Evolutionary conservation across 2,329 filamentous ascomycete species (phyloP), one percentile per base, ranked within the genome.

Genomic region (Fusarium sp.): DNA sequence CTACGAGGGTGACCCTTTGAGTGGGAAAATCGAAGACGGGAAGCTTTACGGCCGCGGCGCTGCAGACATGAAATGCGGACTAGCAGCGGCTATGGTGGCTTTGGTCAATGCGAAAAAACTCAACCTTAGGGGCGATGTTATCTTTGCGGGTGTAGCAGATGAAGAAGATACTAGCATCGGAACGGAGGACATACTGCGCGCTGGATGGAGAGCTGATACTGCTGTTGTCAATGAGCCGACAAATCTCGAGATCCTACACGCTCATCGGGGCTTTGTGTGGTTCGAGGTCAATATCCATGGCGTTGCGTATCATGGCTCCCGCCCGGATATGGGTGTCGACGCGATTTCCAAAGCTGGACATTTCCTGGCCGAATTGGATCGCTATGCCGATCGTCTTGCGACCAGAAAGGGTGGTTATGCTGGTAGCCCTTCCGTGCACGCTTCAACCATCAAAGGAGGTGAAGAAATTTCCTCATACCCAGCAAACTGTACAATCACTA

Each of bases 381-480:
- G 78, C 23, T 82, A 85, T 57, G 78, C 79, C 2, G 63, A 77
- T n/a, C 54, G 66, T 7, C 71, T 87, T 3, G 57, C 50, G 13
- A 57, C 66, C 7, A 59, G 69, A 0, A 72, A 77, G 7, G 78
- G 83, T 20, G 60, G 71, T 1, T 67, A 71, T 0, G 64, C 82
- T 4, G 84, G 81, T 0, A 77, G 74, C 11, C 81, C 79, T 7
- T 82, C 79, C 4, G 73, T 86, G 5, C 86, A 87, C 48, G 84
- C 82, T 7, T 82, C 82, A 0, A 63, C 84, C 8, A 83, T 87
- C 45, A 78, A 78, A 14, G 85, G 86, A 2, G 85, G 85, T 1
- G 83, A 87, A 56, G 86, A 87, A 53, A 76, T 78, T 0, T 85
- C 85, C 0, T 86, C 83, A 0, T 88, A 88, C 53, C 84, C 85